A percentile compares a stretch with the other conserved stretches of the same genome.
Conservation (phyloP, 495 filamentous ascomycete genomes). For the Podospora didyma region DNA sequence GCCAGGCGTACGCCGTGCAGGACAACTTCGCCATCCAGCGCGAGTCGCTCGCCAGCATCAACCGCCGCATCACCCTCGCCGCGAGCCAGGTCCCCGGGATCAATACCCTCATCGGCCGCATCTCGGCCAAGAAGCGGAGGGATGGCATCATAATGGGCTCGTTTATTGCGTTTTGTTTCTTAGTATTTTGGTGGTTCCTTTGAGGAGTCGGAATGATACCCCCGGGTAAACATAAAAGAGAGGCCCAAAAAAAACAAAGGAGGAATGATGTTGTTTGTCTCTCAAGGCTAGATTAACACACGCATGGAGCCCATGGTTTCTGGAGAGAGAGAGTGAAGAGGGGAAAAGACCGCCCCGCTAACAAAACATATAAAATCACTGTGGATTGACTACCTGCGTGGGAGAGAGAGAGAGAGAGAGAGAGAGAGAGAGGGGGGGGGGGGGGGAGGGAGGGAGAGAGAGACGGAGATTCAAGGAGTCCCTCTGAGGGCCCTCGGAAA, state of each 20-base stretch:
- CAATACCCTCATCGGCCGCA: constrained; percentile 88
- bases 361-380: too few species aligned
- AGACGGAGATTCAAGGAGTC: too few species aligned
- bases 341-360: too few species aligned
- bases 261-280: too few species aligned
- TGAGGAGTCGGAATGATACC: too few species aligned
- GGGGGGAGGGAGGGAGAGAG: background rate
- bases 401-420: background rate
- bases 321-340: background rate
- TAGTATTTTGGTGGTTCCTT: constrained; percentile 80
- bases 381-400: too few species aligned
- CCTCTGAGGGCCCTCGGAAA: background rate
- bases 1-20: constrained; percentile 95
- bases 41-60: constrained; percentile 80
- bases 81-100: constrained; percentile 90
- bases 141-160: constrained; percentile 89
- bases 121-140: constrained; percentile 89
- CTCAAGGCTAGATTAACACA: too few species aligned
- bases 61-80: constrained; percentile 80
- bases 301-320: too few species aligned
- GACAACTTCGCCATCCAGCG: constrained; percentile 85
- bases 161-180: constrained; percentile 87
- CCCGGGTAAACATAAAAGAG: background rate
- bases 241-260: background rate
- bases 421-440: background rate